Evolutionary conservation across 2,329 filamentous ascomycete genomes (phyloP), one percentile per base, ranked within the genome.

Genomic region (Penicillium thymicola): DNA sequence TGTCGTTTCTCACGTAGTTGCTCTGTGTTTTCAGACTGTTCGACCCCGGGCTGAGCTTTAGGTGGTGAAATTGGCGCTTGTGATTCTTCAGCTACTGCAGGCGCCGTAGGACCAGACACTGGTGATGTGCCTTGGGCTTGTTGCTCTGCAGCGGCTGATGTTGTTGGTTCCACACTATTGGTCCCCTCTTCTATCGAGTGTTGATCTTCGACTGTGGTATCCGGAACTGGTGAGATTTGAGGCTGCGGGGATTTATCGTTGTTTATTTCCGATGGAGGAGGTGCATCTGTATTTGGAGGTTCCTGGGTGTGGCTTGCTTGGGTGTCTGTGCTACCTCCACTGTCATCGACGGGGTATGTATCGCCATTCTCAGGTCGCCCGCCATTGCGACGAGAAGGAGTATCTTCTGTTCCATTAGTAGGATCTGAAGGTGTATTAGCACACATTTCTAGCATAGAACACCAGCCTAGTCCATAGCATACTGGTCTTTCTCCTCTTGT

Each of bases 401-500:
- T 58, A 32, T 55, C 50, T 18, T 43, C 27, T 40, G 32, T 32
- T 32, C 41, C 40, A 21, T 47, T 45, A 4, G 58, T 51, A 38
- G 59, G 52, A 43, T 61, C 65, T 68, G 58, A 21, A 25, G n/a
- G 27, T 37, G 45, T 2, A 51, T 65, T 48, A 66, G 58, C 41
- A 54, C 34, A 44, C 18, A 34, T 8, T 32, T 18, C 21, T 44
- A 10, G 28, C 14, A 21, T 40, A 42, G 7, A 30, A 30, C 5
- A 11, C 27, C 25, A 55, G 28, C 13, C 34, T 30, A 21, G 21
- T 48, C 40, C 30, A 45, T 21, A n/a, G 67, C 72, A 13, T 52
- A 74, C 72, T 66, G 37, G 72, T 63, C 57, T 63, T 72, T 60
- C 71, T 67, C 49, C 70, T 61, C 59, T 74, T 74, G 28, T 59